Evolutionary conservation across 2,329 filamentous ascomycete species (phyloP).

Genomic region (Davidsoniella eucalypti): DNA sequence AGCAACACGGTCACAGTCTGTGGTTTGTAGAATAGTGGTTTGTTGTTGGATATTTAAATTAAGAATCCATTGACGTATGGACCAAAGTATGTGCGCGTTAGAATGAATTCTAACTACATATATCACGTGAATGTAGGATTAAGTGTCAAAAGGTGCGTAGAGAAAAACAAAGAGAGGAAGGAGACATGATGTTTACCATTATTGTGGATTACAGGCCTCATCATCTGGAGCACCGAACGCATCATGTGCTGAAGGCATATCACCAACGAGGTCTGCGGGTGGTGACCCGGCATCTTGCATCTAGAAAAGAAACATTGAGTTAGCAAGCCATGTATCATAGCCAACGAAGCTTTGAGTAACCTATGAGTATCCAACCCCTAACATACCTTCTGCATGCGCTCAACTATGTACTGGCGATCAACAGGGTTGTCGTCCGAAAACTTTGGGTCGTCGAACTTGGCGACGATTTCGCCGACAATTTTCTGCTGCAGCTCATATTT

Average conservation of each 20-base stretch:
- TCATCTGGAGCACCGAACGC: slow-evolving; percentile 44
- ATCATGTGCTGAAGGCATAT: slow-evolving; percentile 72
- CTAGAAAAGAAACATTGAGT: slow-evolving; percentile 27
- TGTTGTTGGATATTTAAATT: neutral
- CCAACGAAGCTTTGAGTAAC: neutral
- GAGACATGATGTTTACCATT: slow-evolving; percentile 15
- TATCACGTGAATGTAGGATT: neutral
- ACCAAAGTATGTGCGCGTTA: neutral
- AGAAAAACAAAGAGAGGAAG: no score
- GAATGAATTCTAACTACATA: neutral
- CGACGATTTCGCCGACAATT: slow-evolving; percentile 73
- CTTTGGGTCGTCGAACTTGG: slow-evolving; percentile 64
- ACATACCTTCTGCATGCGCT: slow-evolving; percentile 89
- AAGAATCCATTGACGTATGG: slow-evolving; percentile 9
- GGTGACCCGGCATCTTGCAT: slow-evolving; percentile 95
- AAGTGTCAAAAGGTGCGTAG: no score
- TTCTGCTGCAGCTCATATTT: slow-evolving; percentile 67
- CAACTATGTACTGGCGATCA: slow-evolving; percentile 84
- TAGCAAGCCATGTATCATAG: neutral
- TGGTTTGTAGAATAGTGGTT: neutral
- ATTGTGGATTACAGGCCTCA: slow-evolving; percentile 42
- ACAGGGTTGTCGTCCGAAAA: slow-evolving; percentile 70
- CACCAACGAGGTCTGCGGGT: slow-evolving; percentile 77
- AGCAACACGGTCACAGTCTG: neutral
- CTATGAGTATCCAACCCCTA: slow-evolving; percentile 2